phyloP scores from a whole-genome alignment of 495 filamentous ascomycete genomes.

The Penicillium mononematosum region DNA sequence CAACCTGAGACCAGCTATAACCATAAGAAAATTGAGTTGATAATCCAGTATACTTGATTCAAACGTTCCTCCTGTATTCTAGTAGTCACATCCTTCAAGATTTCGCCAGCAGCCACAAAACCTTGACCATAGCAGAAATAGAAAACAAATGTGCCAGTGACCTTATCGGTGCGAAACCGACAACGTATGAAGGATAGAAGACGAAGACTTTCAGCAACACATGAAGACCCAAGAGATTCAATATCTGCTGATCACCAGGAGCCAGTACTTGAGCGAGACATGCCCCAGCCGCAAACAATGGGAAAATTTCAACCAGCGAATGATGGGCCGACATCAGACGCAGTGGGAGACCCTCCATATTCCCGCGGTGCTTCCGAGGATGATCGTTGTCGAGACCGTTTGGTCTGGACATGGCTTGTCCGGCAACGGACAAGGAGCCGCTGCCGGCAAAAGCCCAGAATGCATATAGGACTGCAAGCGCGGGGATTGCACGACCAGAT shows the following conservation, averaged over 20 bases:
- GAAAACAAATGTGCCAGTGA: background rate
- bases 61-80: too few species aligned
- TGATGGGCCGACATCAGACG: conserved; percentile 1
- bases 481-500: background rate
- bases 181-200: conserved; percentile 1
- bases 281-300: background rate
- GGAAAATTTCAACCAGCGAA: background rate
- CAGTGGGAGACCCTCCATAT: background rate
- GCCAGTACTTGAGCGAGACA: background rate
- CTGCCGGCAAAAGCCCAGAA: conserved; percentile 1
- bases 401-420: background rate
- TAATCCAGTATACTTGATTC: too few species aligned
- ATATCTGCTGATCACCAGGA: background rate
- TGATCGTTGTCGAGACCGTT: background rate
- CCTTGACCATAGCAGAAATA: background rate
- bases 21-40: too few species aligned
- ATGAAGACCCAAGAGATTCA: conserved; percentile 1
- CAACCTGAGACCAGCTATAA: too few species aligned
- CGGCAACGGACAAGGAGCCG: background rate
- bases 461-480: background rate
- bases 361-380: conserved; percentile 1
- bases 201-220: background rate
- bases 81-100: too few species aligned
- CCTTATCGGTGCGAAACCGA: background rate
- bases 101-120: background rate